Evolutionary conservation across 495 filamentous ascomycete genomes (phyloP), one percentile per base, ranked within the genome.

Genomic region (Amorphotheca resinae): DNA sequence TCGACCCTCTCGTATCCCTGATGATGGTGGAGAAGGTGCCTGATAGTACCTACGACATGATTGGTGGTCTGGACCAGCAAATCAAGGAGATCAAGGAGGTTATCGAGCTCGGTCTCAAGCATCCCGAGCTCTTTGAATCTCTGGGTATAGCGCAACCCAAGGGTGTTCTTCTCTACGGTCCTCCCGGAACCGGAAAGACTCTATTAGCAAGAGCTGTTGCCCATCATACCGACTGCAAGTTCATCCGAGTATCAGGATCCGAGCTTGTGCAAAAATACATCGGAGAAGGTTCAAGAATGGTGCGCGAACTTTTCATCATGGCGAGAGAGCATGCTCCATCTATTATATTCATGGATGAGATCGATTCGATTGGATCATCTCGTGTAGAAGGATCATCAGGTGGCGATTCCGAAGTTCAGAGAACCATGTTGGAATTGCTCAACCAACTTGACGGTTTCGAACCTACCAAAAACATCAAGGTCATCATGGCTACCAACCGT

Each of bases 1-100:
- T 98, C 56, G 91, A 98, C 59, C 91, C 91, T 22, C 80, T 98
- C 38, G 91, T 99, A 26, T 96, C 91, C n/a, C 85, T 99, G 56
- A 99, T 99, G 91, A 96, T 99, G 93, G 91, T 99, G 33, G 91
- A 99, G 64, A 99, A 99, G 67, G 91, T 99, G 20, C 91, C 91
- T 21, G 91, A 99, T 68, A 94, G 87, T 67, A 99, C 91, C 58
- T 99, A 99, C 69, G 91, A 99, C 67, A 99, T 99, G 91, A 99
- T 99, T 55, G 91, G 91, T 62, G 91, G 91, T 47, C 71, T 99
- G 35, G 93, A 96, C 54, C 93, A 99, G 59, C 91, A 99, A 58
- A 96, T 99, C 68, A 96, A 99, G 70, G 93, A 99, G 64, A 99
- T 99, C 70, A 99, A 99, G 67, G 91, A 99, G 62, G 91, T 99